Percentiles rank a stretch among this genome's conserved stretches.
Evolutionary conservation across 768 basidiomycete genomes (phyloP).

Genomic region (Collybiopsis confluens): DNA sequence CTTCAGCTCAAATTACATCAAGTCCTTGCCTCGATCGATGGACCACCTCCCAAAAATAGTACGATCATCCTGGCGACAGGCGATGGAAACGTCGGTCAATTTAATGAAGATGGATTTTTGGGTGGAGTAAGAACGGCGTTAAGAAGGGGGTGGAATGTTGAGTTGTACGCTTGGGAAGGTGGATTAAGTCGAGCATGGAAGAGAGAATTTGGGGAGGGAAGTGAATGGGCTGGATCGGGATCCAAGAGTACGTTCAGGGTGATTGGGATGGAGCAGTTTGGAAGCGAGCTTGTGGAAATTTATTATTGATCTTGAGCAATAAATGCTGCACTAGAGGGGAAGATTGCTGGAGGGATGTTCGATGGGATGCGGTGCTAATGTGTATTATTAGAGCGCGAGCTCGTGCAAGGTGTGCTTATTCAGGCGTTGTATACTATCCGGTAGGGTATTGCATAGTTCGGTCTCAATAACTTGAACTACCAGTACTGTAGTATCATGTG

Average conservation of each 20-base stretch:
- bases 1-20: slow-evolving; percentile 91
- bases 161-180: slow-evolving; percentile 89
- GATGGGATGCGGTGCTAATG: too few species aligned
- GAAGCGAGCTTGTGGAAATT: slow-evolving; percentile 49
- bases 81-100: slow-evolving; percentile 89
- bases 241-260: slow-evolving; percentile 54
- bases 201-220: slow-evolving; percentile 61
- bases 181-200: slow-evolving; percentile 78
- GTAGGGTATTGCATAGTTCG: too few species aligned
- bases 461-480: too few species aligned
- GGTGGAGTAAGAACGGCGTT: slow-evolving; percentile 84
- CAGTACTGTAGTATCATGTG: too few species aligned
- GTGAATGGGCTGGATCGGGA: slow-evolving; percentile 20
- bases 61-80: slow-evolving; percentile 93
- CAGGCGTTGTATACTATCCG: too few species aligned
- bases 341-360: too few species aligned
- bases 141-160: slow-evolving; percentile 90
- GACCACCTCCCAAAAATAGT: slow-evolving; percentile 53
- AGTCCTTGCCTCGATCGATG: slow-evolving; percentile 68
- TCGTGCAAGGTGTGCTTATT: too few species aligned
- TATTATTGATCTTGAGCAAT: slow-evolving; percentile 12
- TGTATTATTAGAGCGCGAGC: too few species aligned
- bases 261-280: slow-evolving; percentile 66
- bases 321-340: too few species aligned
- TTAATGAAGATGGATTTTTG: slow-evolving; percentile 89